Evolutionary conservation across 2,329 filamentous ascomycete species (phyloP).

Genomic region (Colletotrichum sp.): DNA sequence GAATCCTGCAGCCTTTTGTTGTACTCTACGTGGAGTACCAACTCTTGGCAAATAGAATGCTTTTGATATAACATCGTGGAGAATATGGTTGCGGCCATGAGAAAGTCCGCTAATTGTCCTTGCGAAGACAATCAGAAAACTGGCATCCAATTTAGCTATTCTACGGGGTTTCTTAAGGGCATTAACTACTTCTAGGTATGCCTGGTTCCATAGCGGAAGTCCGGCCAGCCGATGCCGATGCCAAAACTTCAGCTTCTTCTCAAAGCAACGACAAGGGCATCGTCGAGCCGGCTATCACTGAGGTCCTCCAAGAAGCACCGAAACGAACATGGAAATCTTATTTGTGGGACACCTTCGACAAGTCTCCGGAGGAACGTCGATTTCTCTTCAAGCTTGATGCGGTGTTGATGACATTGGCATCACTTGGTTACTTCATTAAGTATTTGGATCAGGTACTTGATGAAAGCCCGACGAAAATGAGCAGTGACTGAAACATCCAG

Average conservation of each 20-base stretch:
- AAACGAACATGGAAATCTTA: conserved; percentile 50
- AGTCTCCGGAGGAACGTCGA: conserved; percentile 41
- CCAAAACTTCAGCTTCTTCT: not conserved
- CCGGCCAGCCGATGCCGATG: not conserved
- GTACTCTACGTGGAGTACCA: not conserved
- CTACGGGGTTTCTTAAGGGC: not conserved
- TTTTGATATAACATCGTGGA: not conserved
- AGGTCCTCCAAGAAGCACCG: conserved; percentile 30
- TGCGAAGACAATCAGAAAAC: not conserved
- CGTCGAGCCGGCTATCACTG: not conserved
- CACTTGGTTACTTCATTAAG: conserved; percentile 29
- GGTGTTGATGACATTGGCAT: conserved; percentile 38
- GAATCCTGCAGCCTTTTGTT: not conserved
- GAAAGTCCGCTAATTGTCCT: not conserved
- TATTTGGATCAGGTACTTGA: conserved; percentile 19
- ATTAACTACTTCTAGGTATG: not conserved
- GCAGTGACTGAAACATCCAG: conserved; percentile 22
- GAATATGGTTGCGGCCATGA: not conserved
- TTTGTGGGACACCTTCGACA: conserved; percentile 52
- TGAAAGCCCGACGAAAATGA: too few relatives aligned
- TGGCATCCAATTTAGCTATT: not conserved
- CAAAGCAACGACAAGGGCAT: not conserved
- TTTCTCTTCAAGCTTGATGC: conserved; percentile 49
- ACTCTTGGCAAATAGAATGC: not conserved
- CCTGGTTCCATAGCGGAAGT: not conserved